These are phyloP conservation scores for Oidiodendron maius DNA, from an alignment of 495 filamentous ascomycete genomes.

Conservation along the genomic window DNA sequence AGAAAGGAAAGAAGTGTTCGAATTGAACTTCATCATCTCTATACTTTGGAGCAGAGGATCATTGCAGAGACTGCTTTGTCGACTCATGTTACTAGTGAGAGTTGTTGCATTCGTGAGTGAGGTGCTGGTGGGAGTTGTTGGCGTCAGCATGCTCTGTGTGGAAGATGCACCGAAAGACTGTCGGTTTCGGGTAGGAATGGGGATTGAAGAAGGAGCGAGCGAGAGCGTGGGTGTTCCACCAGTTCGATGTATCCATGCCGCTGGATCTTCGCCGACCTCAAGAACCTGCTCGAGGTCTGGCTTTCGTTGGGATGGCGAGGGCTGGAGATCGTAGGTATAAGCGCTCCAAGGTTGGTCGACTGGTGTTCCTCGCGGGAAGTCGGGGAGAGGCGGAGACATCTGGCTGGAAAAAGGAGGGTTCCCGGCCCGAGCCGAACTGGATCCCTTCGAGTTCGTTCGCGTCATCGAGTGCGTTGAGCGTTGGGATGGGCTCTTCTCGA, in stretches of 20 bases:
- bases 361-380: constrained; percentile 13
- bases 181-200: not conserved
- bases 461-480: constrained; percentile 20
- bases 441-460: constrained; percentile 17
- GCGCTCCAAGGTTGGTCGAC: constrained; percentile 17
- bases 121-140: constrained; percentile 18
- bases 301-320: constrained; percentile 29
- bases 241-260: not conserved
- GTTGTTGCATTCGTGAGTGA: constrained; percentile 20
- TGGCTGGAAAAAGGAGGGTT: constrained; percentile 14
- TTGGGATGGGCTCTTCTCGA: constrained; percentile 20
- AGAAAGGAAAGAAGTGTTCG: constrained; percentile 18
- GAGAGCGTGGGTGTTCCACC: not conserved
- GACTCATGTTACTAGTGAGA: constrained; percentile 20
- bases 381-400: constrained; percentile 13
- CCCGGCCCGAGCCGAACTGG: constrained; percentile 15
- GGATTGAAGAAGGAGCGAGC: not conserved
- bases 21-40: constrained; percentile 23
- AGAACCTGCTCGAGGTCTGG: constrained; percentile 21
- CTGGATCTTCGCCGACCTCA: constrained; percentile 9
- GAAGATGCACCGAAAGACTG: not conserved
- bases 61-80: constrained; percentile 21
- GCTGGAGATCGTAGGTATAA: constrained; percentile 23
- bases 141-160: constrained; percentile 15
- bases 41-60: constrained; percentile 20